phyloP scores from a whole-genome alignment of 768 basidiomycete species.

The Rhodotorula babjevae region DNA sequence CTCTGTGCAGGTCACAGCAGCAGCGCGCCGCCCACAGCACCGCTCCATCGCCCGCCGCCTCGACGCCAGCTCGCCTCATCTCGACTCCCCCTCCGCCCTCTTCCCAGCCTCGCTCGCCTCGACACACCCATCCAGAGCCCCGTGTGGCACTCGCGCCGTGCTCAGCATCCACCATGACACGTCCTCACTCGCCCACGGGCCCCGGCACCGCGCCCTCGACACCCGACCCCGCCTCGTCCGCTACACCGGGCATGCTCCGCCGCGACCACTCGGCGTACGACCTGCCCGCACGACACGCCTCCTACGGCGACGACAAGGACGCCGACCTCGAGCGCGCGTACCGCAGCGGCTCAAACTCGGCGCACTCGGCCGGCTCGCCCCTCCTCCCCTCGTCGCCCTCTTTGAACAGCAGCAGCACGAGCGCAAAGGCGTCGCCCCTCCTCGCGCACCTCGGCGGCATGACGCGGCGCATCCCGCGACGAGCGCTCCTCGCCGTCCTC shows the following conservation, averaged over 20 bases:
- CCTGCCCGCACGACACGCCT: not conserved
- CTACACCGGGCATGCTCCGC: no score
- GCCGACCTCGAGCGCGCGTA: not conserved
- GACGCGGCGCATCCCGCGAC: not conserved
- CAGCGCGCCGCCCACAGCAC: no score
- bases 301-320: constrained; percentile 1
- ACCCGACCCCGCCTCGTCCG: no score
- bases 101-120: not conserved
- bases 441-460: not conserved
- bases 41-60: no score
- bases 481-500: not conserved
- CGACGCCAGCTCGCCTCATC: not conserved
- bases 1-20: no score
- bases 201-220: no score
- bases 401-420: no score
- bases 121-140: not conserved
- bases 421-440: not conserved
- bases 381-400: not conserved
- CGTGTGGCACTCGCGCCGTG: not conserved
- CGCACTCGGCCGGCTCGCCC: not conserved
- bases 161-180: not conserved
- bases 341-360: not conserved
- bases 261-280: not conserved
- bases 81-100: not conserved
- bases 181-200: not conserved